A percentile compares a stretch with the other conserved stretches of the same genome.
phyloP scores from a whole-genome alignment of 768 basidiomycete genomes.

The Trametopsis cervina region DNA sequence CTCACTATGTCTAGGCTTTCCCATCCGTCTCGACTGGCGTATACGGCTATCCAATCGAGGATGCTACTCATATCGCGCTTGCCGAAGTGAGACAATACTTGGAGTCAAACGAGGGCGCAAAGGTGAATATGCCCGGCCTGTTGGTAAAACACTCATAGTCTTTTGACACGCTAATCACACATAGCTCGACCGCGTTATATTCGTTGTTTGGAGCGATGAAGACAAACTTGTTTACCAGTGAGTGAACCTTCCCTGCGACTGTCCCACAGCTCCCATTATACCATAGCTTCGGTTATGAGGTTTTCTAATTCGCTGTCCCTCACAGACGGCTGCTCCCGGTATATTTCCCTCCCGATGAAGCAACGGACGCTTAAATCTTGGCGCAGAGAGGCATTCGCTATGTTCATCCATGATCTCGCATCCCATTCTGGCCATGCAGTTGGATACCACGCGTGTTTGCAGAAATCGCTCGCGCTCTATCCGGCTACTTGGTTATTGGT shows the following conservation, averaged over 20 bases:
- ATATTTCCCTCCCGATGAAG: slow-evolving; percentile 45
- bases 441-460: too few species aligned
- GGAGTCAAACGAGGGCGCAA: slow-evolving; percentile 42
- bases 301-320: too few species aligned
- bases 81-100: slow-evolving; percentile 47
- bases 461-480: too few species aligned
- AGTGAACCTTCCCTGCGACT: slow-evolving; percentile 20
- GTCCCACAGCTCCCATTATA: too few species aligned
- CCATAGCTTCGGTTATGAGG: too few species aligned
- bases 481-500: too few species aligned
- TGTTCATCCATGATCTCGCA: too few species aligned
- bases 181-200: slow-evolving; percentile 62
- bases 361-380: neutral
- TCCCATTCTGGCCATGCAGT: too few species aligned
- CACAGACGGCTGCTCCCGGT: slow-evolving; percentile 46
- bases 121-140: slow-evolving; percentile 18
- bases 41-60: slow-evolving; percentile 70
- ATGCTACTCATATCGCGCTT: slow-evolving; percentile 68
- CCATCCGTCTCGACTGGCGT: slow-evolving; percentile 75
- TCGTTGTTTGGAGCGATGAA: slow-evolving; percentile 63
- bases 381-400: too few species aligned
- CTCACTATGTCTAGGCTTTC: slow-evolving; percentile 57
- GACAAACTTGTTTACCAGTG: slow-evolving; percentile 65
- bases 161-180: too few species aligned
- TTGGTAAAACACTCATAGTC: neutral